Conservation (phyloP, 495 filamentous ascomycete genomes). For the Trichoderma gamsii region DNA sequence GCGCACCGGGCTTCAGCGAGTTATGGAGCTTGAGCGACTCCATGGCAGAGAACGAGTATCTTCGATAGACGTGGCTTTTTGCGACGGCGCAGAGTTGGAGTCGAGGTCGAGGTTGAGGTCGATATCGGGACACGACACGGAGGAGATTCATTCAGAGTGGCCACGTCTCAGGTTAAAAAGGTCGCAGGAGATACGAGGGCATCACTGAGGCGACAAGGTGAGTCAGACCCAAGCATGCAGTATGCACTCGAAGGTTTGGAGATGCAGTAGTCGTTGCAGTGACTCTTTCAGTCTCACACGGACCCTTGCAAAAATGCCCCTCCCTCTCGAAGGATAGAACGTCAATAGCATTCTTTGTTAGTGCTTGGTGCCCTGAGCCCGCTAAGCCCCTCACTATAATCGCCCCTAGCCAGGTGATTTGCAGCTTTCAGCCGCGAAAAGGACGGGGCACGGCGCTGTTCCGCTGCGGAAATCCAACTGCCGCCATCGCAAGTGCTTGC, state of each 20-base stretch:
- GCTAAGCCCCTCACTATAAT: conserved; percentile 4
- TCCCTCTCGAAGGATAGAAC: conserved; percentile 6
- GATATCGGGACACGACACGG: conserved; percentile 21
- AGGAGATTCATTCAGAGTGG: conserved; percentile 28
- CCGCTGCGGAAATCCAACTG: not conserved
- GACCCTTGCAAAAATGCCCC: conserved; percentile 3
- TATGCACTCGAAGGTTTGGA: not conserved
- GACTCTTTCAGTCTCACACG: not conserved
- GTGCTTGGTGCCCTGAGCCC: conserved; percentile 4
- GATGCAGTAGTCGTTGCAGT: not conserved
- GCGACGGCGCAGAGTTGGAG: conserved; percentile 15
- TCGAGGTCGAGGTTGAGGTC: conserved; percentile 21
- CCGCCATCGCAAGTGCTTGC: not conserved
- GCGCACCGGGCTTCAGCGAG: conserved; percentile 62
- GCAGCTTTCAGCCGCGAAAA: not conserved
- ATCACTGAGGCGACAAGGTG: conserved; percentile 10
- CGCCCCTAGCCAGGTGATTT: not conserved
- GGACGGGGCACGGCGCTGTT: conserved; percentile 7
- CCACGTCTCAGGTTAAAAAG: conserved; percentile 12
- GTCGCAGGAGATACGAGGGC: not conserved
- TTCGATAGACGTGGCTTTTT: conserved; percentile 7
- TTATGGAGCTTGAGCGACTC: conserved; percentile 63
- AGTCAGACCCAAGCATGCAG: not conserved
- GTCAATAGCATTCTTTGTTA: not conserved
- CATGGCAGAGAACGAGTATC: conserved; percentile 27